Evolutionary conservation across 768 basidiomycete species (phyloP).

Genomic region (Rhodotorula kratochvilovae): DNA sequence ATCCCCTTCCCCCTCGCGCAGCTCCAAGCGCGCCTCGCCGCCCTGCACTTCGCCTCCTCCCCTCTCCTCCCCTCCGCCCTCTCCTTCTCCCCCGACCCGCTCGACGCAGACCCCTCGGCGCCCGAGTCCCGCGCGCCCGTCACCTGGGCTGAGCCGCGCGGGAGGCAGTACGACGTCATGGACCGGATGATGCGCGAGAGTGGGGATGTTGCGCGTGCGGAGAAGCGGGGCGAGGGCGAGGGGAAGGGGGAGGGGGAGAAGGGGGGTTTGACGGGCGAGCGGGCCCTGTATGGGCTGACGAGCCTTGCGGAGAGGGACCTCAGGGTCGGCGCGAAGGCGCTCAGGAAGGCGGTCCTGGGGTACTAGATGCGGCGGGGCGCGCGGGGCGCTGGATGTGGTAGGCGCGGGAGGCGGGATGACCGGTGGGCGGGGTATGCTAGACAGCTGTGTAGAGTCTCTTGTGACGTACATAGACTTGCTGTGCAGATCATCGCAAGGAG

Average conservation of each 20-base stretch:
- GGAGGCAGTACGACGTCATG: slow-evolving; percentile 30
- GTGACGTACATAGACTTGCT: too few relatives aligned
- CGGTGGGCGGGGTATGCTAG: too few relatives aligned
- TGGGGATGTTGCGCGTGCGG: slow-evolving; percentile 1
- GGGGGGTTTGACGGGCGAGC: slow-evolving; percentile 17
- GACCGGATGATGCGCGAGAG: slow-evolving; percentile 25
- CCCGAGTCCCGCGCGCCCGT: slow-evolving; percentile 15
- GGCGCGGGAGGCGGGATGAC: too few relatives aligned
- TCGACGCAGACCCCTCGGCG: neutral
- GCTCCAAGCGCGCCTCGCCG: slow-evolving; percentile 31
- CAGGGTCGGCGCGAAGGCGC: slow-evolving; percentile 25
- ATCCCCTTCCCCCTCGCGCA: slow-evolving; percentile 40
- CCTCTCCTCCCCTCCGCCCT: slow-evolving; percentile 2
- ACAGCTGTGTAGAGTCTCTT: too few relatives aligned
- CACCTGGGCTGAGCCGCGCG: slow-evolving; percentile 12
- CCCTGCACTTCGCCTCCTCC: slow-evolving; percentile 11
- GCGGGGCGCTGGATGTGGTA: too few relatives aligned
- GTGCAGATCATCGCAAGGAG: too few relatives aligned
- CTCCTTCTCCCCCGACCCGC: neutral
- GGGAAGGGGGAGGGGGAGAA: slow-evolving; percentile 7
- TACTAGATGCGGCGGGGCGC: too few relatives aligned
- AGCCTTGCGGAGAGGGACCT: slow-evolving; percentile 24
- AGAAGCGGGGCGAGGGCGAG: neutral
- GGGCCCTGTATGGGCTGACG: slow-evolving; percentile 13
- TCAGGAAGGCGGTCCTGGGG: slow-evolving; percentile 31